phyloP scores from a whole-genome alignment of 208 protist species.

The Acanthamoeba sp. region DNA sequence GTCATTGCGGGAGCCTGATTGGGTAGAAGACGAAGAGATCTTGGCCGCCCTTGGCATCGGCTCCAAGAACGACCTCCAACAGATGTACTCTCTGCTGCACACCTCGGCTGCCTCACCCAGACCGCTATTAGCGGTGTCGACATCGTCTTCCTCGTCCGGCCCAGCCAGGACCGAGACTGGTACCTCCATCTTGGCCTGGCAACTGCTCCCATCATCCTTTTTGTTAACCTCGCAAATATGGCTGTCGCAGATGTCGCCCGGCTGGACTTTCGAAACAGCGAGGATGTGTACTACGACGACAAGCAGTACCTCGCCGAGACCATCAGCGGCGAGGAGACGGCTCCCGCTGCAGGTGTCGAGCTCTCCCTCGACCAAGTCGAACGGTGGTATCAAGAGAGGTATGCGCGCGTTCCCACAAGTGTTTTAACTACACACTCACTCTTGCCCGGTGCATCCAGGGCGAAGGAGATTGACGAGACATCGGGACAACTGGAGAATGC shows the following conservation, averaged over 20 bases:
- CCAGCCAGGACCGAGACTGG: no score
- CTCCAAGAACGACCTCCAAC: not conserved
- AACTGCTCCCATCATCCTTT: no score
- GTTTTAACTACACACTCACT: not conserved
- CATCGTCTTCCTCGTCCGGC: not conserved
- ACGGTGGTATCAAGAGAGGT: conserved; percentile 12
- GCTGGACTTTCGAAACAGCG: conserved; percentile 19
- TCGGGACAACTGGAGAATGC: conserved; percentile 64
- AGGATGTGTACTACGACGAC: conserved; percentile 34
- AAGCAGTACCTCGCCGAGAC: not conserved
- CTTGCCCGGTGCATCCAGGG: not conserved
- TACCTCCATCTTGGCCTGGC: not conserved
- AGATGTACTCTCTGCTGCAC: not conserved
- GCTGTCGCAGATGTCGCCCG: not conserved
- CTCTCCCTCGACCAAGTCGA: not conserved
- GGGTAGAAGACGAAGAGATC: conserved; percentile 26
- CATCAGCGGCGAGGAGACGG: not conserved
- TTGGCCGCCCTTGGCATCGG: not conserved
- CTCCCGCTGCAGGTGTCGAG: not conserved
- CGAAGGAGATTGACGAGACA: conserved; percentile 35
- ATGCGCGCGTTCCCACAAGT: not conserved
- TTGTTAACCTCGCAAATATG: not conserved
- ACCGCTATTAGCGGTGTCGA: not conserved
- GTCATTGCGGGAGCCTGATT: conserved; percentile 5
- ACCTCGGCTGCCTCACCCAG: not conserved